phyloP scores from a whole-genome alignment of 2,329 filamentous ascomycete species.

The Sphaceloma murrayae region DNA sequence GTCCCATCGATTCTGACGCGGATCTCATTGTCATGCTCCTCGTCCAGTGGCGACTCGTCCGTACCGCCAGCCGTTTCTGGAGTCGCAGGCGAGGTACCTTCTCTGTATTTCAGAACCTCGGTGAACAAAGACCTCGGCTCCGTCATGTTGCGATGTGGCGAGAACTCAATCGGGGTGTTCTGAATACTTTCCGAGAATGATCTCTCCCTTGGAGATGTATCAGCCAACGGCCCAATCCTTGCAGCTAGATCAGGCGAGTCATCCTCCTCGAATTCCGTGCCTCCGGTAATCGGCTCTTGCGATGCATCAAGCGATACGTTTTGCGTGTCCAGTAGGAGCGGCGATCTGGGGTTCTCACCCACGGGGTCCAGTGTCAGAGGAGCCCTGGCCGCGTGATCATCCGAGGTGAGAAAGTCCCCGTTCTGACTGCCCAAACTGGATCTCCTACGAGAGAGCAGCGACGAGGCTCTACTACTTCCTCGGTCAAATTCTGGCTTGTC shows the following conservation, averaged over 20 bases:
- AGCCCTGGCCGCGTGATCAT: background rate
- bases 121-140: slow-evolving; percentile 4
- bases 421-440: slow-evolving; percentile 9
- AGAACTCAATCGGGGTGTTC: slow-evolving; percentile 10
- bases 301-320: background rate
- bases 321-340: slow-evolving; percentile 5
- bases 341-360: slow-evolving; percentile 11
- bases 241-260: slow-evolving; percentile 31
- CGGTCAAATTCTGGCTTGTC: slow-evolving; percentile 41
- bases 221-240: background rate
- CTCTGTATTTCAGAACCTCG: slow-evolving; percentile 5
- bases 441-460: slow-evolving; percentile 1
- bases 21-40: background rate
- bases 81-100: slow-evolving; percentile 11
- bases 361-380: slow-evolving; percentile 10
- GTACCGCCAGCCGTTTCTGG: slow-evolving; percentile 1
- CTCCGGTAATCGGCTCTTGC: slow-evolving; percentile 28
- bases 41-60: background rate
- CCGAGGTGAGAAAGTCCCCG: background rate
- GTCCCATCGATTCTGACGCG: slow-evolving; percentile 8
- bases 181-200: background rate
- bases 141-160: slow-evolving; percentile 1
- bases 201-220: background rate
- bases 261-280: slow-evolving; percentile 36
- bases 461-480: slow-evolving; percentile 38